Evolutionary conservation across 345 rosid genomes (phyloP), one percentile per base, ranked within the genome.

Genomic region (Diplotaxis tenuifolia): DNA sequence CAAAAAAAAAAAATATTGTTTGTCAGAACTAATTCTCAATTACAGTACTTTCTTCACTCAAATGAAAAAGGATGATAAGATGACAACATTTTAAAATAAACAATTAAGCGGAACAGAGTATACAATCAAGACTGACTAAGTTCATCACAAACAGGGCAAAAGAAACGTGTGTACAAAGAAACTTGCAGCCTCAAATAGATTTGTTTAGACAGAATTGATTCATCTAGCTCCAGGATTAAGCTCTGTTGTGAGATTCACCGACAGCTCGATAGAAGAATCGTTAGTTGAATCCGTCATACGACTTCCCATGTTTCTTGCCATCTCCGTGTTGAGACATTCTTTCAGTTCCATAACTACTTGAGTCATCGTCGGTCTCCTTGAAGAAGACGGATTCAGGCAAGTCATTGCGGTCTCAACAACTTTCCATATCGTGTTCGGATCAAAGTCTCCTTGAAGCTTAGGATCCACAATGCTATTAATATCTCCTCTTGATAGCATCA

Each of bases 361-460:
- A 52, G 67, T 82, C 84, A 85, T 84, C 3, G 78, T 70, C 6
- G 89, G 92, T 71, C 89, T 79, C 31, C 62, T 53, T 25, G 64
- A 49, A 11, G 80, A 62, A 47, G 71, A 55, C 4, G 69, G 54
- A 34, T 78, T 72, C 16, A 84, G 16, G 53, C 88, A 84, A 45
- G 84, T 57, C 85, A 83, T 74, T 16, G 92, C 88, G 4, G 82
- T 65, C 74, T 88, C 86, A 45, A 83, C 75, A 2, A 58, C 76
- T 77, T 81, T 86, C 89, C 88, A 86, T 4, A 73, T 75, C 9
- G 84, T 82, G 68, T 84, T 80, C 0, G 55, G 63, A 50, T 82
- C 78, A 20, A 69, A 59, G 19, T 81, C 75, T 20, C 84, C 85
- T 54, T 74, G 52, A 60, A 88, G 69, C 70, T 79, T 80, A 23